These are phyloP conservation scores for Camelina neglecta DNA, from an alignment of 345 rosid genomes.

Conservation along the genomic window DNA sequence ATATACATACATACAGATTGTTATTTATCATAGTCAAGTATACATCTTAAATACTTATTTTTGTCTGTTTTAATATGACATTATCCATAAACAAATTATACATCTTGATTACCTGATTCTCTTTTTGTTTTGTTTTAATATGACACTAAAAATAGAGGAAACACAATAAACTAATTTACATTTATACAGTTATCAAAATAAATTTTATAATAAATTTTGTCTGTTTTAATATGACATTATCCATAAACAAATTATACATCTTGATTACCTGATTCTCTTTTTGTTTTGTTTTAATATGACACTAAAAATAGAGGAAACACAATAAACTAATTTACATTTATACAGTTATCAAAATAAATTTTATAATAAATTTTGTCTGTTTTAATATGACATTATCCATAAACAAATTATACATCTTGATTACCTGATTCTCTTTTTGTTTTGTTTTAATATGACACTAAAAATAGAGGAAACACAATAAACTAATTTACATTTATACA, in stretches of 20 bases:
- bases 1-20: too few species aligned
- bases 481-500: not conserved
- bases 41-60: too few species aligned
- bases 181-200: not conserved
- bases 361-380: too few species aligned
- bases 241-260: constrained; percentile 9
- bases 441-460: not conserved
- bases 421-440: not conserved
- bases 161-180: not conserved
- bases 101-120: not conserved
- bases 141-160: not conserved
- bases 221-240: not conserved
- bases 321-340: not conserved
- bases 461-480: not conserved
- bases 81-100: constrained; percentile 9
- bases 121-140: not conserved
- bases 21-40: too few species aligned
- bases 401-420: constrained; percentile 3
- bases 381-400: not conserved
- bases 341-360: not conserved
- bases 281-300: not conserved
- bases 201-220: too few species aligned
- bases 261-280: not conserved
- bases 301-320: not conserved
- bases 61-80: too few species aligned